Base-by-base conservation (phyloP, 83 land plant genomes). In the Thuja plicata region DNA sequence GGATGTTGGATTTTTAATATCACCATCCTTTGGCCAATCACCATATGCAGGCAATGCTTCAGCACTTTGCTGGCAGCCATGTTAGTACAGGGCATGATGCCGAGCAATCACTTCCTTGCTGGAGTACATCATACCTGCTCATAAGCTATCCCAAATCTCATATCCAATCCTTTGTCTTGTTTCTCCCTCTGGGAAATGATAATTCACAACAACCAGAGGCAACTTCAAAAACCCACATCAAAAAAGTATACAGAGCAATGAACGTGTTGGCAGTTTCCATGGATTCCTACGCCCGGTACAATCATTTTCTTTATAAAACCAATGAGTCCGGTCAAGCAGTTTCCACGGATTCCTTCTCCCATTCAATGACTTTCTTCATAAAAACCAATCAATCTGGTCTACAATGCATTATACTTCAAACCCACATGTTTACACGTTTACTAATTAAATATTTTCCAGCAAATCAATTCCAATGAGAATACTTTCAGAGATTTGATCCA, bases 1-100 rank as follows among this genome's bases (percentile, higher is more conserved):
- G 91, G 41, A 88, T 90, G 89, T 46, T 88, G 32, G n/a, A n/a
- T n/a, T n/a, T n/a, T n/a, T n/a, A n/a, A n/a, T 40, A 24, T 11
- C 87, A 21, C 6, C n/a, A 77, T 50, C 86, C 8, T 37, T 21
- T 37, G 45, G 27, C 73, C 43, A 87, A 79, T 78, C 88, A 77
- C 45, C 85, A 62, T 48, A 46, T 50, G 37, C 89, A 80, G 45
- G 48, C 41, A 8, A 48, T 89, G 57, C 71, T 70, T 78, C 19
- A 40, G 52, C 43, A 17, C 12, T 24, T 82, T 15, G 79, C 34
- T 35, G 79, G 54, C 6, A 71, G n/a, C 81, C 81, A 62, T 19
- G 13, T 10, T 6, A 35, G 48, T 45, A 88, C 43, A 21, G 81
- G 55, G 6, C 84, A 45, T 34, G 78, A 78, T 40, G 45, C 71